Percentiles rank a stretch among this genome's conserved stretches.
Conservation (phyloP, 768 basidiomycete genomes). For the Gymnopilus dilepis region DNA sequence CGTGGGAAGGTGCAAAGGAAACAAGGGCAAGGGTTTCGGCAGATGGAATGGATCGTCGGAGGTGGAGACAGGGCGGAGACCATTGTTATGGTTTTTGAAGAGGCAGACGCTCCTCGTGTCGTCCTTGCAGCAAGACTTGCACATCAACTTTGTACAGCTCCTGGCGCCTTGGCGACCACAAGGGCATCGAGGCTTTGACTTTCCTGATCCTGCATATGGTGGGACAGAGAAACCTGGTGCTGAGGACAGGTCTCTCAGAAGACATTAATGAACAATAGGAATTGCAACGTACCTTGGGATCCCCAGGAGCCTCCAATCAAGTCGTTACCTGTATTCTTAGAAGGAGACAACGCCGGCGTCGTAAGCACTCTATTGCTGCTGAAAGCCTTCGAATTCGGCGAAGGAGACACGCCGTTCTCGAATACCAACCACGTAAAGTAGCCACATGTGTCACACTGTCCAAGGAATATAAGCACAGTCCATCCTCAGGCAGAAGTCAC, state of each 20-base stretch:
- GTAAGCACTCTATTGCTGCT: not conserved
- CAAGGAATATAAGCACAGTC: not conserved
- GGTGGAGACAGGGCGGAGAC: constrained; percentile 3
- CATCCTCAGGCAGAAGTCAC: not conserved
- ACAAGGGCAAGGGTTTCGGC: not conserved
- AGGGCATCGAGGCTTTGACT: too few relatives aligned
- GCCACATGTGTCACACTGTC: not conserved
- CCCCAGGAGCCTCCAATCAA: too few relatives aligned
- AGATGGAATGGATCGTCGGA: constrained; percentile 7
- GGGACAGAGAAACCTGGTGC: too few relatives aligned
- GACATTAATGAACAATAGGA: too few relatives aligned
- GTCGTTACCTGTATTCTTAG: too few relatives aligned
- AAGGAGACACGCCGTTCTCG: not conserved
- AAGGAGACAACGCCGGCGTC: too few relatives aligned
- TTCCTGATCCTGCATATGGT: too few relatives aligned
- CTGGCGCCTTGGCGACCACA: too few relatives aligned
- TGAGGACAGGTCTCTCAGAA: too few relatives aligned
- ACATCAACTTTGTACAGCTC: not conserved
- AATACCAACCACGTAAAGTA: not conserved
- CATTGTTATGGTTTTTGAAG: not conserved
- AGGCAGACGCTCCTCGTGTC: not conserved
- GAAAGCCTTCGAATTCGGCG: not conserved
- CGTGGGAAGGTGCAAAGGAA: not conserved
- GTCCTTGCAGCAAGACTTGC: not conserved
- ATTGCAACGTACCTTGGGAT: too few relatives aligned